phyloP scores from a whole-genome alignment of 495 filamentous ascomycete species.

The Trichoderma erinaceum region DNA sequence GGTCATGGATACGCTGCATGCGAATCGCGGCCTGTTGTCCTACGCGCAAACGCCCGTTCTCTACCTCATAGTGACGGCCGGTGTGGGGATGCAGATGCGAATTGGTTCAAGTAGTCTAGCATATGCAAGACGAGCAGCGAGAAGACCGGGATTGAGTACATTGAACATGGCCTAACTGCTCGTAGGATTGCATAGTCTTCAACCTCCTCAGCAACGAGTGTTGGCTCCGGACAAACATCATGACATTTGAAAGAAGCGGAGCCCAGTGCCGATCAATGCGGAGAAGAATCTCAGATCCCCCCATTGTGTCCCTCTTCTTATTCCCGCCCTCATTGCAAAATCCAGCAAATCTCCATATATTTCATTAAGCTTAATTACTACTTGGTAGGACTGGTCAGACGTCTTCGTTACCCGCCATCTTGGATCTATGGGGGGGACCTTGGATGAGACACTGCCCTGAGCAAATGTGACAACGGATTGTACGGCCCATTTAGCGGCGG shows the following conservation, averaged over 20 bases:
- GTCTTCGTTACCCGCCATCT: background rate
- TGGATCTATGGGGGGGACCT: background rate
- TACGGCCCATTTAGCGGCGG: background rate
- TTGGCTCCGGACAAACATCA: background rate
- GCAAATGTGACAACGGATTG: background rate
- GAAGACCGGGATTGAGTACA: background rate
- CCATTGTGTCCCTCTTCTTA: background rate
- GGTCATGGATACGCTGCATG: background rate
- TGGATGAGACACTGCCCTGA: background rate
- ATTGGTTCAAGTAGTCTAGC: background rate
- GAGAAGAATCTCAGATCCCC: conserved; percentile 14
- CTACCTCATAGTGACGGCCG: conserved; percentile 1
- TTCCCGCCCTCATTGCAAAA: background rate
- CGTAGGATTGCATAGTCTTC: background rate
- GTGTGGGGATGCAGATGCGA: background rate
- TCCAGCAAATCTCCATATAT: background rate
- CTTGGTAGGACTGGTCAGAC: background rate
- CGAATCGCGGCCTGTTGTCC: background rate
- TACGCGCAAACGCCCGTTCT: background rate
- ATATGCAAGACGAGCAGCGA: background rate
- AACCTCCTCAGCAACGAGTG: background rate
- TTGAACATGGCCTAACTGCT: background rate
- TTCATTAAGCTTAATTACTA: background rate
- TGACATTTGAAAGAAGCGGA: conserved; percentile 1
- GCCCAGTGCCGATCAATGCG: conserved; percentile 23